Base-by-base conservation (phyloP, 2,329 filamentous ascomycete genomes). In the Sporothrix protearum region DNA sequence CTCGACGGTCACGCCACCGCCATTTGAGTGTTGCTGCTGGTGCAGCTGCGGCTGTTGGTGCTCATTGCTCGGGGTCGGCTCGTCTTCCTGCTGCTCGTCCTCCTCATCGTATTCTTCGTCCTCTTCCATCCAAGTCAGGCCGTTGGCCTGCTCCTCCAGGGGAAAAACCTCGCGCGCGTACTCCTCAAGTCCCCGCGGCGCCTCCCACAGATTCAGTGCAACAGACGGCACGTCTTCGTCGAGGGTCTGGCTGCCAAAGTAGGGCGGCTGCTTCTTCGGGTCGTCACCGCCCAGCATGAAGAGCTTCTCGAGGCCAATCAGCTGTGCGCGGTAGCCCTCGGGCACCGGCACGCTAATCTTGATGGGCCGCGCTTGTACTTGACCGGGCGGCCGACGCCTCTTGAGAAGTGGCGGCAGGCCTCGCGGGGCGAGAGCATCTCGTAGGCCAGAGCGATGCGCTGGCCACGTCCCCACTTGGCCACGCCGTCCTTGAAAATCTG, bases 401-500 rank as follows among this genome's bases (percentile, higher is more conserved):
- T 88, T 47, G 90, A 87, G 80, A 98, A 98, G 42, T 90, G 88
- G 64, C 87, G 84, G 80, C 94, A 97, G 19, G 91, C 93, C 84
- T 97, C 92, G 39, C 85, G 83, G 0, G 96, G 96, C 0, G 92
- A 93, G 63, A 98, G 86, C 76, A 93, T 91, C 80, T 97, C 94
- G 79, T 97, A 98, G 3, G 95, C 94, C 64, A 98, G 85, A 19
- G 94, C 93, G 74, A 98, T 92, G 72, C 94, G 84, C 77, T 86
- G 83, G 68, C 84, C 85, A 53, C 82, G 82, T n/a, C 91, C 90
- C 94, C 95, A 98, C 80, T 93, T 94, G 75, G 86, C 85, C 5
- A 92, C 87, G 1, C 95, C 95, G 79, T 98, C 94, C 81, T 97
- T 98, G 85, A 98, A 95, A 71, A 98, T 90, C 79, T 98, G 95